Conservation (phyloP, 257 asterid species). For the Rehmannia glutinosa region DNA sequence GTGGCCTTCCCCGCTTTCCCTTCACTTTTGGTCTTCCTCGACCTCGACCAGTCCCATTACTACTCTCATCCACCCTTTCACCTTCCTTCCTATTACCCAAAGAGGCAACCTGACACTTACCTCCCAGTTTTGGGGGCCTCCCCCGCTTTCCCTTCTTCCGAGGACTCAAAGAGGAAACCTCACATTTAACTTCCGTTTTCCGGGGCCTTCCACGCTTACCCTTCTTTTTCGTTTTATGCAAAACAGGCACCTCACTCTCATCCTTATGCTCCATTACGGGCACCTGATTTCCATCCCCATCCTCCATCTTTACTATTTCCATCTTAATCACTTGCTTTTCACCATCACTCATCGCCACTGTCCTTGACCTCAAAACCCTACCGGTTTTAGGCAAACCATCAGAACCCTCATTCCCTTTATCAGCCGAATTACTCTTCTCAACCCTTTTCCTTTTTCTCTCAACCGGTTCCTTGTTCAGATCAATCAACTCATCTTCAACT, state of each 20-base stretch:
- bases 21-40: conserved; percentile 20
- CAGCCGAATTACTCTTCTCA: conserved; percentile 17
- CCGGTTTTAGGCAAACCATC: conserved; percentile 36
- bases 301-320: conserved; percentile 28
- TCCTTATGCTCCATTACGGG: conserved; percentile 12
- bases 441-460: conserved; percentile 48
- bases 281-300: conserved; percentile 16
- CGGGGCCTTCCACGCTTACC: conserved; percentile 42
- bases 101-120: conserved; percentile 9
- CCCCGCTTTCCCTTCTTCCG: conserved; percentile 25
- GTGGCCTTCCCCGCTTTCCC: conserved; percentile 36
- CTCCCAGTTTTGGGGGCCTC: conserved; percentile 33
- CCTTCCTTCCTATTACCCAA: conserved; percentile 3
- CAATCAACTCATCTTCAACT: conserved; percentile 41
- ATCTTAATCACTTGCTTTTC: conserved; percentile 35
- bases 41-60: conserved; percentile 17
- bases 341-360: conserved; percentile 41
- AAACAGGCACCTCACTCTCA: conserved; percentile 12
- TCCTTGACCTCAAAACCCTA: conserved; percentile 78
- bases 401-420: conserved; percentile 21
- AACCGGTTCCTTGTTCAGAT: conserved; percentile 45
- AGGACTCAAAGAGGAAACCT: conserved; percentile 9
- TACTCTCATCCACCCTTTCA: conserved; percentile 13
- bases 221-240: conserved; percentile 15
- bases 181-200: conserved; percentile 19